A percentile compares a stretch with the other conserved stretches of the same genome.
phyloP scores from a whole-genome alignment of 805 yeast genomes.

The Wickerhamomyces mucosus region DNA sequence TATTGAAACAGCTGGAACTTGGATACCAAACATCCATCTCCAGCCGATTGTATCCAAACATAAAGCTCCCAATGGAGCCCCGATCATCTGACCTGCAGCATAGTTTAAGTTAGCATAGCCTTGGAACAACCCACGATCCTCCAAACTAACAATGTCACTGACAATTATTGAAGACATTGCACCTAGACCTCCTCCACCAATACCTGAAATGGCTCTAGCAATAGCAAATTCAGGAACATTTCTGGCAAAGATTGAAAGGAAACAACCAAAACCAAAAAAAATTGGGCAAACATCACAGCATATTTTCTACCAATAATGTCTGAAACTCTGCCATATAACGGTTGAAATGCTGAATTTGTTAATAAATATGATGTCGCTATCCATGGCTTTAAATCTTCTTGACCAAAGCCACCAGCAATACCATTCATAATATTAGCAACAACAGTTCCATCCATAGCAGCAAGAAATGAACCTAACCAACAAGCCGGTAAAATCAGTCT shows the following conservation, averaged over 20 bases:
- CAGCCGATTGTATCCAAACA: slow-evolving; percentile 26
- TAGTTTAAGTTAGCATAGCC: slow-evolving; percentile 55
- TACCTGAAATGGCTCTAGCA: slow-evolving; percentile 47
- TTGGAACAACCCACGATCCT: slow-evolving; percentile 71
- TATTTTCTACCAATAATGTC: slow-evolving; percentile 52
- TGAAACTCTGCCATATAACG: slow-evolving; percentile 59
- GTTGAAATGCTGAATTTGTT: slow-evolving; percentile 67
- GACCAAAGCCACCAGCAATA: slow-evolving; percentile 51
- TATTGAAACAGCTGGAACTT: slow-evolving; percentile 25
- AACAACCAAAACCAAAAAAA: slow-evolving; percentile 35
- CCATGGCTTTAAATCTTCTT: slow-evolving; percentile 48
- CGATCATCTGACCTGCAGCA: slow-evolving; percentile 29
- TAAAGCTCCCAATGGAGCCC: slow-evolving; percentile 31
- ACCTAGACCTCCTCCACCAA: slow-evolving; percentile 49
- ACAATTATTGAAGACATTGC: slow-evolving; percentile 43
- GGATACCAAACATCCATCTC: slow-evolving; percentile 31
- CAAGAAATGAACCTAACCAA: slow-evolving; percentile 39
- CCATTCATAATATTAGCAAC: slow-evolving; percentile 49
- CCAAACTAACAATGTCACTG: slow-evolving; percentile 66
- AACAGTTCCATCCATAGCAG: slow-evolving; percentile 50
- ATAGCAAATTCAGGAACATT: slow-evolving; percentile 36
- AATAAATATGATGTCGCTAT: slow-evolving; percentile 63
- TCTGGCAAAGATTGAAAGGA: slow-evolving; percentile 31
- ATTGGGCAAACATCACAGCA: slow-evolving; percentile 33
- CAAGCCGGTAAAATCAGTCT: slow-evolving; percentile 19